phyloP scores from a whole-genome alignment of 2,329 filamentous ascomycete species.

The Chrysosphaeria jannelii region DNA sequence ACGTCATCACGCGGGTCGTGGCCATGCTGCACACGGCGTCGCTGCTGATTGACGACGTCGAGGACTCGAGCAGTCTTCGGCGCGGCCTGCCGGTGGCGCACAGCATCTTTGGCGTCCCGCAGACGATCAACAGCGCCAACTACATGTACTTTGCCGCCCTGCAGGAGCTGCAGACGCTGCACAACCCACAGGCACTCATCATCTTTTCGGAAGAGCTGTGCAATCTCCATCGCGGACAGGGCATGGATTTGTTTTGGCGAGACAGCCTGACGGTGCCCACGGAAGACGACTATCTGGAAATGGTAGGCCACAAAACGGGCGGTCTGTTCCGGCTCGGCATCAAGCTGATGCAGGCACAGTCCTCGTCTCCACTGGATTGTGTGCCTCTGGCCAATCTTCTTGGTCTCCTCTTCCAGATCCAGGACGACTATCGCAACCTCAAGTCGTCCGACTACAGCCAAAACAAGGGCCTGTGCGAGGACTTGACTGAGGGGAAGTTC shows the following conservation, averaged over 20 bases:
- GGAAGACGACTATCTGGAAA: conserved; percentile 68
- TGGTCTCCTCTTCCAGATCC: conserved; percentile 69
- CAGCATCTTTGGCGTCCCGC: conserved; percentile 55
- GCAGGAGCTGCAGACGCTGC: conserved; percentile 40
- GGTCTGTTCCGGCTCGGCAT: conserved; percentile 62
- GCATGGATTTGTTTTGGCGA: conserved; percentile 78
- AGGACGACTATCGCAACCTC: conserved; percentile 84
- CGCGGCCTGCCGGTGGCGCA: conserved; percentile 60
- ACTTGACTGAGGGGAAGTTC: conserved; percentile 91
- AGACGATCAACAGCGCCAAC: conserved; percentile 76
- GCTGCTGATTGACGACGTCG: conserved; percentile 62
- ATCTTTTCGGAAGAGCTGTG: conserved; percentile 61
- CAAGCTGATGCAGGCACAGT: conserved; percentile 66
- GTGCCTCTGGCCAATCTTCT: conserved; percentile 62
- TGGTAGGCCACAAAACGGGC: conserved; percentile 78
- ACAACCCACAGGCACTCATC: conserved; percentile 30
- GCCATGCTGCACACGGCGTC: conserved; percentile 70
- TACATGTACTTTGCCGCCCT: conserved; percentile 66
- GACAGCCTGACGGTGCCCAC: conserved; percentile 59
- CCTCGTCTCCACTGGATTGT: conserved; percentile 27
- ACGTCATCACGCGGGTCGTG: conserved; percentile 49
- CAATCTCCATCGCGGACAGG: conserved; percentile 63
- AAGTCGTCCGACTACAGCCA: conserved; percentile 41
- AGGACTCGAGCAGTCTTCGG: conserved; percentile 44
- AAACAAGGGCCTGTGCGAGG: conserved; percentile 86